Conservation (phyloP, 2,329 filamentous ascomycete species). For the Rhytidhysteron rufulum region DNA sequence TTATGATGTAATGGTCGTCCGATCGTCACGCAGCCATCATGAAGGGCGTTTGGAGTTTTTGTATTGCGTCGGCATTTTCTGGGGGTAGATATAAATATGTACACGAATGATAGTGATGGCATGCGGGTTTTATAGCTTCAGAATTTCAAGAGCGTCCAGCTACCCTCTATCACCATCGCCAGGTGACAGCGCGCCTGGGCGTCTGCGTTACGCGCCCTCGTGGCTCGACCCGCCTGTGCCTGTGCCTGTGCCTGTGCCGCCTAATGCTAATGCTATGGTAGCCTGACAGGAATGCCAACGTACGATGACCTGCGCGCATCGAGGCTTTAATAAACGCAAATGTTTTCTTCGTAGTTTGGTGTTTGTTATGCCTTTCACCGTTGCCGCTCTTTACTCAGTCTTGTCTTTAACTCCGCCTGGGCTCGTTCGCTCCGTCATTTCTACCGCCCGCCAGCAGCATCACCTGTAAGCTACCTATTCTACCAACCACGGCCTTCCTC, state of each 20-base stretch:
- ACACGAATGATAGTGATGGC: too few relatives aligned
- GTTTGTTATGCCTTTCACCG: not conserved
- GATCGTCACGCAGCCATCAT: not conserved
- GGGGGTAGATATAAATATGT: too few relatives aligned
- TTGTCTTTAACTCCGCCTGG: not conserved
- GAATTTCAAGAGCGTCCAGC: too few relatives aligned
- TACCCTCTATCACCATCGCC: too few relatives aligned
- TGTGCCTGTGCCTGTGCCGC: not conserved
- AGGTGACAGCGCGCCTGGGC: slow-evolving; percentile 4
- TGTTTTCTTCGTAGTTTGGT: not conserved
- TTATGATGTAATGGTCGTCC: slow-evolving; percentile 14
- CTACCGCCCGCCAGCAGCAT: not conserved
- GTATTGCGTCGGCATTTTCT: too few relatives aligned
- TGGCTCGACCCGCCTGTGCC: slow-evolving; percentile 1
- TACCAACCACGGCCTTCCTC: not conserved
- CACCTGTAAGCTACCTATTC: not conserved
- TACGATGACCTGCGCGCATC: not conserved
- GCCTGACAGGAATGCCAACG: not conserved
- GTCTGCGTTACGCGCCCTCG: too few relatives aligned
- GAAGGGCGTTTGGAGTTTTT: not conserved
- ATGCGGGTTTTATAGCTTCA: too few relatives aligned
- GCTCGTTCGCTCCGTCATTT: not conserved
- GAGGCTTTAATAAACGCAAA: not conserved
- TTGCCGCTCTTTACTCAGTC: not conserved
- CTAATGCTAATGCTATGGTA: not conserved